These are phyloP conservation scores for Yarrowia sp. DNA, from an alignment of 805 yeast species.

Conservation along the genomic window DNA sequence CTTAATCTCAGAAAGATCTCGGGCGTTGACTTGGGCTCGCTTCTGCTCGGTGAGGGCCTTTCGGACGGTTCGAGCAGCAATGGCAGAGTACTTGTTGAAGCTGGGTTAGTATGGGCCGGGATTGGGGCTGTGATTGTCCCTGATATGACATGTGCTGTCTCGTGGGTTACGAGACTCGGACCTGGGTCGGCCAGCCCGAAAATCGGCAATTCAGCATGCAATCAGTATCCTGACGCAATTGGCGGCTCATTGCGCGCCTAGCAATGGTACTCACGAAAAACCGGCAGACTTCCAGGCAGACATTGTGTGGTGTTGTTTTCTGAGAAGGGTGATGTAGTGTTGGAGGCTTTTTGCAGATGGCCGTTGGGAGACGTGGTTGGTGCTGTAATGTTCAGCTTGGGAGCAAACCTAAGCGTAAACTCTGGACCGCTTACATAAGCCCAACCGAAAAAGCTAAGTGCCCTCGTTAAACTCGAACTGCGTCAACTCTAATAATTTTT, in stretches of 20 bases:
- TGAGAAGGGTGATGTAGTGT: conserved; percentile 37
- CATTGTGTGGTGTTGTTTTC: conserved; percentile 40
- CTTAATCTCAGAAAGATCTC: conserved; percentile 77
- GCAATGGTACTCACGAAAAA: conserved; percentile 46
- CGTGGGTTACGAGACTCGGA: background rate
- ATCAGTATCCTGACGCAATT: conserved; percentile 11
- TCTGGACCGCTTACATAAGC: conserved; percentile 3
- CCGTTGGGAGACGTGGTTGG: conserved; percentile 37
- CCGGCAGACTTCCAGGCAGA: conserved; percentile 54
- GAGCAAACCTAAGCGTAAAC: background rate
- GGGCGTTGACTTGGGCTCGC: conserved; percentile 71
- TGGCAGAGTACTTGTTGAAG: conserved; percentile 86
- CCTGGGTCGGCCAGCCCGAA: background rate
- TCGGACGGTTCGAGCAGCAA: conserved; percentile 90
- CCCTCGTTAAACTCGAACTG: conserved; percentile 23
- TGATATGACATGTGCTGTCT: background rate
- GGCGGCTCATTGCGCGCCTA: background rate
- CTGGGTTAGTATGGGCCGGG: conserved; percentile 48
- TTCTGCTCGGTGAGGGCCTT: conserved; percentile 85
- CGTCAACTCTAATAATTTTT: conserved; percentile 26
- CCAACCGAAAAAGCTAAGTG: background rate
- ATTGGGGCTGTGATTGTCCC: background rate
- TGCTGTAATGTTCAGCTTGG: conserved; percentile 28
- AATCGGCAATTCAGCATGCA: background rate
- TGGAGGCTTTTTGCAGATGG: conserved; percentile 34